These are phyloP conservation scores for Backusella circina DNA, from an alignment of 192 early-diverging fungal species.

Conservation along the genomic window DNA sequence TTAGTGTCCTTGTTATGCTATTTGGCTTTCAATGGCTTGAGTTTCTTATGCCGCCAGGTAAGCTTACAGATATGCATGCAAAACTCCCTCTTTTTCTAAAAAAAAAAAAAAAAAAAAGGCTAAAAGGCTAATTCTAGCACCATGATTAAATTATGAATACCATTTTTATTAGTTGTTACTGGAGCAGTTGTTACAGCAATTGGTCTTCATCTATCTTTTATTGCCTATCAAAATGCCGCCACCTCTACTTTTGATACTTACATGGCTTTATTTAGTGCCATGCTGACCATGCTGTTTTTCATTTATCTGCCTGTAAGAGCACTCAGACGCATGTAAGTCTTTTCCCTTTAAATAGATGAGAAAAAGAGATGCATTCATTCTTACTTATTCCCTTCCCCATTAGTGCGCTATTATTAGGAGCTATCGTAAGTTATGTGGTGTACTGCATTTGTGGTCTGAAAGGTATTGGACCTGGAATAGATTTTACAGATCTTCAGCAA, in stretches of 20 bases:
- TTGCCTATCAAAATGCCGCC: conserved; percentile 38
- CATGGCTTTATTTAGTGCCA: conserved; percentile 40
- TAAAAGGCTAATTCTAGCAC: neutral
- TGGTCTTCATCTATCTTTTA: conserved; percentile 41
- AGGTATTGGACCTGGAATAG: conserved; percentile 26
- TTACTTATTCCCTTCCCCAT: neutral
- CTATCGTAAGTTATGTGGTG: conserved; percentile 32
- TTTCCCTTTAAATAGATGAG: neutral
- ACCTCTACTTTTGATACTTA: conserved; percentile 36
- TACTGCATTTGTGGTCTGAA: conserved; percentile 34
- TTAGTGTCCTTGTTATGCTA: conserved; percentile 37
- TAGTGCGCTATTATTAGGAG: conserved; percentile 30
- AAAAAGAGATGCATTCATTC: neutral
- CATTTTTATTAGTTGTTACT: conserved; percentile 38
- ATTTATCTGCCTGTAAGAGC: conserved; percentile 39
- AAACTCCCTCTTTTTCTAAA: neutral
- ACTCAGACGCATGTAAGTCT: conserved; percentile 32
- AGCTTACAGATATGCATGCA: neutral
- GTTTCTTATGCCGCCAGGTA: conserved; percentile 47
- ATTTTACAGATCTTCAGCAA: conserved; percentile 24
- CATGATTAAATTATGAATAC: neutral
- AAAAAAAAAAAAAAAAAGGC: neutral
- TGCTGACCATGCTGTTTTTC: conserved; percentile 29
- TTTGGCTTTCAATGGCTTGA: conserved; percentile 43
- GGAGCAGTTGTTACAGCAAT: conserved; percentile 48